phyloP scores from a whole-genome alignment of 2,329 filamentous ascomycete genomes.

The Biscogniauxia mediterranea region DNA sequence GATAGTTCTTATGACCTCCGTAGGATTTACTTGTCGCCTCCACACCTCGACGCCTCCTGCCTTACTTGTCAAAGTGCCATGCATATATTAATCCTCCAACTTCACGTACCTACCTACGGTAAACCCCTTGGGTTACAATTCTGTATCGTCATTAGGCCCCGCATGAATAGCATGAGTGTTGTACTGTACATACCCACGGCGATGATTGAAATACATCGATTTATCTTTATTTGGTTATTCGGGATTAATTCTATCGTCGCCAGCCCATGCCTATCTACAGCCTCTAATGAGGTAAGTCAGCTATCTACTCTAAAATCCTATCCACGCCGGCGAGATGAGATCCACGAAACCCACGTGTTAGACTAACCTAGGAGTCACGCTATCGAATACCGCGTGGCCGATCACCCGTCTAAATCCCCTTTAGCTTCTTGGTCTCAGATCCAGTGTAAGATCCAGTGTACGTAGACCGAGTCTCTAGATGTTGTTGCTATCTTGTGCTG shows the following conservation, averaged over 20 bases:
- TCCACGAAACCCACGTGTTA: background rate
- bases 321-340: background rate
- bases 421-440: background rate
- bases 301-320: background rate
- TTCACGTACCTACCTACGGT: background rate
- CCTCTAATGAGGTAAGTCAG: background rate
- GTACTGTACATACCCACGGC: background rate
- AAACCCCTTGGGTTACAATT: background rate
- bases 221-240: background rate
- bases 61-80: background rate
- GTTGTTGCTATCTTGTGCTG: background rate
- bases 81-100: background rate
- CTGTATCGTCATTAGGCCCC: background rate
- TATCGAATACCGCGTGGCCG: background rate
- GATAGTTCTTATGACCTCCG: background rate
- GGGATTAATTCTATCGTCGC: background rate
- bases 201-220: background rate
- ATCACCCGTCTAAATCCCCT: background rate
- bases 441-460: too few relatives aligned
- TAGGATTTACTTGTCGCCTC: background rate
- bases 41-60: background rate
- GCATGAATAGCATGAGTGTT: background rate
- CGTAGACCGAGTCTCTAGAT: background rate
- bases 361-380: background rate
- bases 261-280: background rate